Base-by-base conservation (phyloP, 805 yeast genomes). In the Wickerhamomyces chaumierensis region DNA sequence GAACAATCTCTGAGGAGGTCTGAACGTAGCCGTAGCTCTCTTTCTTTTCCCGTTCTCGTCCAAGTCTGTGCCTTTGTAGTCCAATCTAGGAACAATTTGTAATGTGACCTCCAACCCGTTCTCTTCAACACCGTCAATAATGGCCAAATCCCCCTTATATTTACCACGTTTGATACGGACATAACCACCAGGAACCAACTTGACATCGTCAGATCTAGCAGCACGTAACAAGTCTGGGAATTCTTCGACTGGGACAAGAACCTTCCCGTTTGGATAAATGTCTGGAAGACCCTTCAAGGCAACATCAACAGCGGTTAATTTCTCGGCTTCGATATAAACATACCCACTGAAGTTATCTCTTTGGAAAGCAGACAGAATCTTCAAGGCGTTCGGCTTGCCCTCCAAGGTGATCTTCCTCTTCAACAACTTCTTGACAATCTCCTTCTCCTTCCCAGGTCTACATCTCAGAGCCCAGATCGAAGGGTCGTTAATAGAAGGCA, bases 401-500 rank as follows among this genome's bases (percentile, higher is more conserved):
- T 80, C 81, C 51, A 85, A 64, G 38, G 86, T 84, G 44, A 80
- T 63, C 65, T 85, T 84, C 63, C 88, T 86, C 50, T 88, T 87
- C 62, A 81, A 70, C 37, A 92, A 65, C 47, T 83, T 83, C 47
- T 86, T 75, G 18, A 92, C 95, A 46, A 88, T 66, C 38, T 86
- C 95, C 59, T 85, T 90, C 61, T 92, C 98, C 48, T 81, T 77
- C 36, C 97, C 96, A 27, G 84, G 86, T 53, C 94, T 75, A 64
- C 94, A 86, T 60, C 96, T 76, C 35, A 92, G 76, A 54, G 95
- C 97, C 83, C 95, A 92, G 51, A 92, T 85, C 39, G 86, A 78
- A 8, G 98, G 97, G 56, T 92, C 96, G 52, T 88, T 86, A 42
- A 92, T 95, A 25, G 96, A 86, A 12, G 98, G 98, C 60, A 92